Conservation (phyloP, 257 asterid genomes). For the Mitragyna speciosa region DNA sequence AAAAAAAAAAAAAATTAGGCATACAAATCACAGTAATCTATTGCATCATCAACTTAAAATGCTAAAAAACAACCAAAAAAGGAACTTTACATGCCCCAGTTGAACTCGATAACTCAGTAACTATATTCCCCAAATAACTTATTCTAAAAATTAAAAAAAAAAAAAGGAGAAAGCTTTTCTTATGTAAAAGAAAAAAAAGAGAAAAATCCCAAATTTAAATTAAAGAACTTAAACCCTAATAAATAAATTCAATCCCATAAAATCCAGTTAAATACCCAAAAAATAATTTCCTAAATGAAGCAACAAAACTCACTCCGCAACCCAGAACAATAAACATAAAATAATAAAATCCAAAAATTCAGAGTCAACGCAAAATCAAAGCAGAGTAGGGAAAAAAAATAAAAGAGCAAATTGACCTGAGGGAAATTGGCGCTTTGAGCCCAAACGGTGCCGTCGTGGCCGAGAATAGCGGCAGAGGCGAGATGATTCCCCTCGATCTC, state of each 20-base stretch:
- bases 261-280: not conserved
- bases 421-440: slow-evolving; percentile 35
- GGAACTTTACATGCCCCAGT: too few species aligned
- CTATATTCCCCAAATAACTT: too few species aligned
- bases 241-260: not conserved
- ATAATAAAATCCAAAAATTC: not conserved
- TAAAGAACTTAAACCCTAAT: not conserved
- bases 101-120: too few species aligned
- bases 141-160: not conserved
- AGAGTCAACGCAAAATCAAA: not conserved
- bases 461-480: slow-evolving; percentile 35
- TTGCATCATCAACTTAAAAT: not conserved
- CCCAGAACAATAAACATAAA: not conserved
- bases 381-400: not conserved
- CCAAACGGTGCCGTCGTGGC: slow-evolving; percentile 38
- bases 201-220: not conserved
- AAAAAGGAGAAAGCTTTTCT: not conserved
- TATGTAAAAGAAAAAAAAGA: too few species aligned
- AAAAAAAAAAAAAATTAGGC: not conserved
- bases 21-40: not conserved
- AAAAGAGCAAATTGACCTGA: slow-evolving; percentile 18
- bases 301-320: not conserved
- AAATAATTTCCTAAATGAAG: not conserved
- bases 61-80: too few species aligned
- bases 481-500: slow-evolving; percentile 40